These are phyloP conservation scores for Lentithecium fluviatile DNA, from an alignment of 495 filamentous ascomycete genomes.

Conservation along the genomic window DNA sequence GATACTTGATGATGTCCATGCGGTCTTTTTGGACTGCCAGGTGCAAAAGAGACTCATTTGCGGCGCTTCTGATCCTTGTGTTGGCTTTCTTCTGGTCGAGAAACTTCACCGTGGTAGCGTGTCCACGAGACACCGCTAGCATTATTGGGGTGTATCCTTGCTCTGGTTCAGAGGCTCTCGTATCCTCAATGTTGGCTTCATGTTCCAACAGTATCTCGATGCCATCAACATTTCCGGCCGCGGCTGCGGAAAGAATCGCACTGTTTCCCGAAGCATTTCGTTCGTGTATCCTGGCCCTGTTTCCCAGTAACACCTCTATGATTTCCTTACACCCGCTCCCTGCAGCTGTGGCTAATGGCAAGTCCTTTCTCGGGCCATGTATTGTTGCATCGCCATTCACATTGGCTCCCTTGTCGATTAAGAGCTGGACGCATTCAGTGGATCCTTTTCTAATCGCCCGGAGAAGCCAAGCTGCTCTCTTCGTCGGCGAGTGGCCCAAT, in stretches of 20 bases:
- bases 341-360: background rate
- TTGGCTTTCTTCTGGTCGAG: background rate
- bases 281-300: background rate
- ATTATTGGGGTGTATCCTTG: background rate
- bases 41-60: background rate
- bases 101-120: background rate
- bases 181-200: background rate
- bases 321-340: background rate
- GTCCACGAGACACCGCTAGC: background rate
- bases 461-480: background rate
- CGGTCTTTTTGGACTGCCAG: background rate
- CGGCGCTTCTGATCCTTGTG: background rate
- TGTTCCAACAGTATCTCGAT: background rate
- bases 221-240: background rate
- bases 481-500: background rate
- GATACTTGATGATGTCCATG: background rate
- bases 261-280: background rate
- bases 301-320: background rate
- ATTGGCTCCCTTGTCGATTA: background rate
- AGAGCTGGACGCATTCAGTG: background rate
- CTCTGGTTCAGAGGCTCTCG: background rate
- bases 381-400: background rate
- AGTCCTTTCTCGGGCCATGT: background rate
- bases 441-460: background rate
- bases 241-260: background rate